Conservation (phyloP, 345 rosid species). For the Corchorus olitorius region DNA sequence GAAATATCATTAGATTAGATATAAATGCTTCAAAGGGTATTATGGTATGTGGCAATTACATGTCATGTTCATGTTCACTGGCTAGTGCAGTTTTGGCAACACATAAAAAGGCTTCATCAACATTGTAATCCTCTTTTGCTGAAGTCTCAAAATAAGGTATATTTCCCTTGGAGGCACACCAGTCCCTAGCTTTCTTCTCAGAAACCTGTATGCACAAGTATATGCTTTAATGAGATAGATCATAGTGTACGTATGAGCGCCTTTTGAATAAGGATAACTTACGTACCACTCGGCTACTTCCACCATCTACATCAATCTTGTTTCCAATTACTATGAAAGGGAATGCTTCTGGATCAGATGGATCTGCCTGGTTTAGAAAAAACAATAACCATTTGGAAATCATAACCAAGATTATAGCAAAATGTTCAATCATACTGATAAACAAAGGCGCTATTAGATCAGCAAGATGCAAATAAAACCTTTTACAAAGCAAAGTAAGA, state of each 20-base stretch:
- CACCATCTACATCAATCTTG: constrained; percentile 79
- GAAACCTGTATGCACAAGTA: constrained; percentile 48
- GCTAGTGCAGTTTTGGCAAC: constrained; percentile 62
- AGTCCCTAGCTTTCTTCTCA: constrained; percentile 65
- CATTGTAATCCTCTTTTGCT: constrained; percentile 69
- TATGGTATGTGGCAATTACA: constrained; percentile 36
- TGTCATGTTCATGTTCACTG: constrained; percentile 55
- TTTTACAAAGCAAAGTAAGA: neutral
- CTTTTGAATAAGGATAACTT: constrained; percentile 4
- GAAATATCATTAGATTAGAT: neutral
- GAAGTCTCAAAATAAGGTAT: constrained; percentile 83
- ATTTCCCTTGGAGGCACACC: constrained; percentile 71
- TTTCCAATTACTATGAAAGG: constrained; percentile 81
- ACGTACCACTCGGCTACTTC: constrained; percentile 65
- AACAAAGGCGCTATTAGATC: neutral
- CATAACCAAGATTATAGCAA: neutral
- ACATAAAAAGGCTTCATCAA: constrained; percentile 74
- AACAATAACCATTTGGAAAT: neutral
- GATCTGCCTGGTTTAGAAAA: constrained; percentile 54
- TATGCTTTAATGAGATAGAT: neutral
- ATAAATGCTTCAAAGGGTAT: neutral
- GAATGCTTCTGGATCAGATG: constrained; percentile 51
- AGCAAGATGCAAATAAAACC: neutral
- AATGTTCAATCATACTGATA: neutral
- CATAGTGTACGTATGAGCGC: neutral